Evolutionary conservation across 371 early-diverging fungal species (phyloP), one percentile per base, ranked within the genome.

Genomic region (Lichtheimia ornata): DNA sequence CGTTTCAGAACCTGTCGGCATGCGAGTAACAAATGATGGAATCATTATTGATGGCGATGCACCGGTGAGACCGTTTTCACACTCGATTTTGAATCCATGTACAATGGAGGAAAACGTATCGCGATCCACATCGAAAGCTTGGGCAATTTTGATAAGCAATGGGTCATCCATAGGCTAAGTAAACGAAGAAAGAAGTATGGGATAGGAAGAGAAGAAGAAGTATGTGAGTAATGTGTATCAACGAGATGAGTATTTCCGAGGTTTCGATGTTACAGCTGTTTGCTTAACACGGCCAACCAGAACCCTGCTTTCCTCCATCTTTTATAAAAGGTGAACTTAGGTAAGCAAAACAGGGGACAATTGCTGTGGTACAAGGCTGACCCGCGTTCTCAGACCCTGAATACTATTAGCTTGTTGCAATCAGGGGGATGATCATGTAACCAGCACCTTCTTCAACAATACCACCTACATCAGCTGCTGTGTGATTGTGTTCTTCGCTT

Each of bases 11-110:
- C 95, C 95, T 20, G 85, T 87, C 22, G 95, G 95, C 28, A 89
- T 70, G n/a, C 81, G 69, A 27, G 83, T 82, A 57, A 95, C 92
- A 73, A 81, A 95, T 3, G 94, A 92, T 15, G 94, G 96, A 64
- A 93, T 84, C 83, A 72, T 78, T 44, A 82, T 76, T 24, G 80
- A 71, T 43, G 76, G 72, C 42, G 76, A 74, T 14, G 71, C 67
- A 24, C 73, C 74, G 7, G 63, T 66, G 0, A 79, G 71, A 15
- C 80, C 80, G 40, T 54, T 59, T 45, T 81, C 65, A 51, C 76
- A 77, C 58, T 84, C 82, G 13, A 65, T 58, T 62, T 72, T 70
- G 58, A 85, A 72, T 41, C 82, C 85, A 44, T 78, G 58, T 15
- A 84, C 73, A 54, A 84, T 81, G 18, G 79, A 77, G 42, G 76